A percentile compares a stretch with the other conserved stretches of the same genome.
Evolutionary conservation across 1,284 basidiomycete species (phyloP).

Genomic region (Boletus austroedulis): DNA sequence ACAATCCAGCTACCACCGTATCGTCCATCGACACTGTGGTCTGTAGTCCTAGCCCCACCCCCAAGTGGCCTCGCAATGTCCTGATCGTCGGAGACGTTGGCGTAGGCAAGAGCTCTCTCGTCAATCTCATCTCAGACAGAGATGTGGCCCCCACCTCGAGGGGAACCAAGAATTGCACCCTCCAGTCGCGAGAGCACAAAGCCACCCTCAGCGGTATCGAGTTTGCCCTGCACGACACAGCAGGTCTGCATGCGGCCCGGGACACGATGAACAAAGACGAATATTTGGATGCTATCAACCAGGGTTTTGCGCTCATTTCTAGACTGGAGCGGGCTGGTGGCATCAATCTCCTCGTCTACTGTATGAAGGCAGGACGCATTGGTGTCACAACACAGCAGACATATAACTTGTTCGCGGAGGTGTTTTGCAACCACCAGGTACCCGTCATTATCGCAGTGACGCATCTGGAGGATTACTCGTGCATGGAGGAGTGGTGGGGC

Average conservation of each 20-base stretch:
- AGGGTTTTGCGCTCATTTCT: conserved; percentile 35
- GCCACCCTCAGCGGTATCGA: conserved; percentile 12
- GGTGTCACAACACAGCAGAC: conserved; percentile 30
- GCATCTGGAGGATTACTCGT: conserved; percentile 35
- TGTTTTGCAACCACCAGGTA: conserved; percentile 31
- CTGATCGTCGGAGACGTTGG: conserved; percentile 31
- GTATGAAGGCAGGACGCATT: conserved; percentile 38
- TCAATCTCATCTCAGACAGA: conserved; percentile 31
- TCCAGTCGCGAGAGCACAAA: conserved; percentile 17
- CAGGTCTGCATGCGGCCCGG: conserved; percentile 39
- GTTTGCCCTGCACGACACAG: conserved; percentile 39
- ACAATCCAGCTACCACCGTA: too few relatives aligned
- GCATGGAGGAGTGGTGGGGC: conserved; percentile 35
- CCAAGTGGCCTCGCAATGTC: conserved; percentile 22
- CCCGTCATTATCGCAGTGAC: conserved; percentile 40
- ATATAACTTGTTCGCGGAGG: conserved; percentile 32
- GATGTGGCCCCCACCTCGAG: conserved; percentile 22
- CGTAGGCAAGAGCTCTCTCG: conserved; percentile 34
- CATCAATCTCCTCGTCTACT: conserved; percentile 40
- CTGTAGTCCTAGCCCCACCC: conserved; percentile 21
- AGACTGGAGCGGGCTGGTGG: conserved; percentile 34
- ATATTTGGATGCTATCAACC: conserved; percentile 32
- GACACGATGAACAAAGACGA: conserved; percentile 20
- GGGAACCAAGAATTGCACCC: conserved; percentile 23
- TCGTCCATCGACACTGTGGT: too few relatives aligned